Evolutionary conservation across 2,329 filamentous ascomycete genomes (phyloP), one percentile per base, ranked within the genome.

Genomic region (Graphiopsis chlorocephala): DNA sequence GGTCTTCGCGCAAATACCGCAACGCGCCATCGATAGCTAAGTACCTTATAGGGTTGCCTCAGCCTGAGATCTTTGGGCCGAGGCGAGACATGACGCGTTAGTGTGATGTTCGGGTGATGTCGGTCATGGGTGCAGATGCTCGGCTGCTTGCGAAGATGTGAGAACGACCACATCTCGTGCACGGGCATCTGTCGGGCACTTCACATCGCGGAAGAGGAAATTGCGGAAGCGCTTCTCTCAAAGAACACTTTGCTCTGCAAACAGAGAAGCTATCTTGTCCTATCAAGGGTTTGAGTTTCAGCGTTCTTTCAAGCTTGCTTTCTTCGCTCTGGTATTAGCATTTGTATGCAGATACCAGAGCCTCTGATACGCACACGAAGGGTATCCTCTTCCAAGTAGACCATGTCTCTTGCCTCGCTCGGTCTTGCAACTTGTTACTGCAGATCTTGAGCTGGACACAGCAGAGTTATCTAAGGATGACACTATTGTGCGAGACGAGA

Each of bases 391-490:
- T 17, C 33, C 33, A 29, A 20, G 20, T 48, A 47, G 48, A 52
- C 26, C 26, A 60, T 52, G 63, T 65, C 63, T 65, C 58, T 61
- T 61, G 58, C 63, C 63, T 57, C 63, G 63, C 63, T 65, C 63
- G 63, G 63, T 65, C 63, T 65, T n/a, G 57, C 63, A 61, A 26
- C 25, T 28, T 25, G 12, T 23, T 11, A 61, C 45, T 55, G 56
- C 57, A 65, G 63, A 65, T 65, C 58, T 65, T 65, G 63, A 65
- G 63, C 63, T 61, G 63, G 63, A 65, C 58, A 33, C 33, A 61
- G 63, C 48, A 25, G 25, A 14, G 33, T 20, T 25, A 14, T 52
- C 29, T 42, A 45, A 33, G 26, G 58, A 58, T 45, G 20, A 26
- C 45, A 26, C 12, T 53, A 42, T 48, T 56, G 56, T 65, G 58